phyloP scores from a whole-genome alignment of 2,329 filamentous ascomycete species.

The Leptographium galeiforme region DNA sequence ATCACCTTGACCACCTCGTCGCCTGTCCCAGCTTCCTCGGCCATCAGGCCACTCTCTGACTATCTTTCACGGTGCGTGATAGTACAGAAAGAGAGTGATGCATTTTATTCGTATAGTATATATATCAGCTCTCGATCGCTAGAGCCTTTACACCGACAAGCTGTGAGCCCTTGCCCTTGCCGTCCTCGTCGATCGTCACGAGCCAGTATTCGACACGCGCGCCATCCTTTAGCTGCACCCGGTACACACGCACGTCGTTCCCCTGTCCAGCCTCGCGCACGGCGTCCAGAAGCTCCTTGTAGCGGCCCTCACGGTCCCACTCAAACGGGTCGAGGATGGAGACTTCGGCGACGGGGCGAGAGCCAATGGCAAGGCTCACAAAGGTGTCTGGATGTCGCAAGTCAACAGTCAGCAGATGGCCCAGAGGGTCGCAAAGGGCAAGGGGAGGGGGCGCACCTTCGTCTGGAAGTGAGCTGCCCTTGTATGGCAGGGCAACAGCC shows the following conservation, averaged over 20 bases:
- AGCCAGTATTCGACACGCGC: slow-evolving; percentile 70
- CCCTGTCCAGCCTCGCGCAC: slow-evolving; percentile 50
- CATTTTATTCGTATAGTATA: no score
- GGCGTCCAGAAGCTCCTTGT: slow-evolving; percentile 54
- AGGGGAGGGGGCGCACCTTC: slow-evolving; percentile 36
- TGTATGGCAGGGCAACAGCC: slow-evolving; percentile 54
- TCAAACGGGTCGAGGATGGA: slow-evolving; percentile 53
- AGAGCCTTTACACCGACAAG: slow-evolving; percentile 69
- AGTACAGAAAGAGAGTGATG: no score
- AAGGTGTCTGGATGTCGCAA: slow-evolving; percentile 47
- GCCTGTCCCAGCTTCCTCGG: slow-evolving; percentile 70
- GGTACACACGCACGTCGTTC: slow-evolving; percentile 61
- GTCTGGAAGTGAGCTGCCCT: slow-evolving; percentile 39
- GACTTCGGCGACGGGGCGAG: slow-evolving; percentile 39
- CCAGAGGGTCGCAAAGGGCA: slow-evolving; percentile 2
- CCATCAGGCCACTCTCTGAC: no score
- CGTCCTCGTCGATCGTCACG: slow-evolving; percentile 43
- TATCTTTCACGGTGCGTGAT: no score
- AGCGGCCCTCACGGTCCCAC: slow-evolving; percentile 63
- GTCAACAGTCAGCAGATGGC: not conserved
- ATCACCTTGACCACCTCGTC: slow-evolving; percentile 86
- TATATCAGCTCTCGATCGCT: slow-evolving; percentile 54
- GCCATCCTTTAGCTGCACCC: slow-evolving; percentile 42
- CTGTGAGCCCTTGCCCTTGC: slow-evolving; percentile 33
- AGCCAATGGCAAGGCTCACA: slow-evolving; percentile 49